phyloP scores from a whole-genome alignment of 129 eudicot genomes.

The Silybum marianum region DNA sequence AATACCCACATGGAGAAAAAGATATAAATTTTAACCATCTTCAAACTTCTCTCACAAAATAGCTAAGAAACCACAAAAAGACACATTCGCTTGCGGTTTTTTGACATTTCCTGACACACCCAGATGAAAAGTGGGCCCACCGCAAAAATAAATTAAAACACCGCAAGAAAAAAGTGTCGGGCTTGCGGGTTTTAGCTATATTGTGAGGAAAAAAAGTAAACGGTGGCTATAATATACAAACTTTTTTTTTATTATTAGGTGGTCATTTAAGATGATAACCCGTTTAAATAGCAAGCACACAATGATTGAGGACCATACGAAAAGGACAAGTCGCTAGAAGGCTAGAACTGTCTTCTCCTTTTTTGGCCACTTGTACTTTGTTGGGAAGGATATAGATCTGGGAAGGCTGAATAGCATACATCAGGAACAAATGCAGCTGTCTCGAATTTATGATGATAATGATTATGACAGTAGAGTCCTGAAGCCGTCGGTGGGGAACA shows the following conservation, averaged over 20 bases:
- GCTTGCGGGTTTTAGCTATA: not conserved
- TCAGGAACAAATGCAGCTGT: constrained; percentile 67
- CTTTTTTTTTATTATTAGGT: not conserved
- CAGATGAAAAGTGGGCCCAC: not conserved
- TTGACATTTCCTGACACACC: not conserved
- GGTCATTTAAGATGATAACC: not conserved
- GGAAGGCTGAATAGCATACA: constrained; percentile 31
- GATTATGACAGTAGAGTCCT: constrained; percentile 36
- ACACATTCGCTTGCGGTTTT: not conserved
- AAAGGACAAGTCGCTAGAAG: constrained; percentile 21
- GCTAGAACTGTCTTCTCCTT: constrained; percentile 39
- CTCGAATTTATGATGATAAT: constrained; percentile 25
- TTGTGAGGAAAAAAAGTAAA: not conserved
- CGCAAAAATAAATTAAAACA: too few species aligned
- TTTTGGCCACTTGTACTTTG: constrained; percentile 31
- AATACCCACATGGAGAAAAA: not conserved
- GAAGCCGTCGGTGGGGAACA: constrained; percentile 71
- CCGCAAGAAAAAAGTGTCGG: not conserved
- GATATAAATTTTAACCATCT: not conserved
- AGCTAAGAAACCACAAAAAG: not conserved
- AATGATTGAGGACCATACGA: constrained; percentile 2
- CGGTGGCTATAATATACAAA: not conserved
- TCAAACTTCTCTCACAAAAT: not conserved
- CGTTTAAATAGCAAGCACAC: not conserved
- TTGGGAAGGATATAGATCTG: constrained; percentile 12